Evolutionary conservation across 768 basidiomycete genomes (phyloP), one percentile per base, ranked within the genome.

Genomic region (Auriculariales sp.): DNA sequence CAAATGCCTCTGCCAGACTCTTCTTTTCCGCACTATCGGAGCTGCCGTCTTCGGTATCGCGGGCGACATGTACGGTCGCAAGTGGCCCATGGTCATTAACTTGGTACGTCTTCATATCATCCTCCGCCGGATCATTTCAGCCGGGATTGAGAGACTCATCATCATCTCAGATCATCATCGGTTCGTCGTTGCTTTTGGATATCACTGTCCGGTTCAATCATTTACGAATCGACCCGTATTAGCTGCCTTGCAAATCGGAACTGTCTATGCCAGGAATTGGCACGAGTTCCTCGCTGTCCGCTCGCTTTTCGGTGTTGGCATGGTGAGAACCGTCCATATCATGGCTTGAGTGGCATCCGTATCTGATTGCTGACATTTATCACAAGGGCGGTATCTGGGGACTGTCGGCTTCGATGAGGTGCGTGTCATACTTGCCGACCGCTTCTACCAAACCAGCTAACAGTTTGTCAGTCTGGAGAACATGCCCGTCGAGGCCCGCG

Each of bases 401-500:
- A 10, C 12, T 42, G 31, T 49, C 45, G 2, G 46, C 50, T 24
- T 51, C 50, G 24, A 51, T 51, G 50, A 46, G 46, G 50, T 51
- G 33, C 14, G 44, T n/a, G 46, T 1, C 10, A 5, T 24, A 7
- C 25, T 46, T 25, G 25, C 14, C 19, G 25, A 24, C 14, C 9
- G 28, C 15, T 3, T 5, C 0, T 19, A 46, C 22, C 15, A n/a
- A 3, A 3, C 12, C 29, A 27, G n/a, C 31, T 28, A 12, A n/a
- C 64, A 62, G 59, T 58, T 59, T 42, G 53, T 59, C 48, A 55
- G 60, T 7, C 61, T 70, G 24, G 68, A 69, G 49, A 68, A 66
- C 54, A 62, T 69, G 10, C 69, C 69, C 5, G 59, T 61, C 46
- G 59, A 63, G 34, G 65, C 69, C 10, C 61, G 71, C 49, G 71